These are phyloP conservation scores for Paraphoma sp. DNA, from an alignment of 2,329 filamentous ascomycete genomes.

Conservation along the genomic window DNA sequence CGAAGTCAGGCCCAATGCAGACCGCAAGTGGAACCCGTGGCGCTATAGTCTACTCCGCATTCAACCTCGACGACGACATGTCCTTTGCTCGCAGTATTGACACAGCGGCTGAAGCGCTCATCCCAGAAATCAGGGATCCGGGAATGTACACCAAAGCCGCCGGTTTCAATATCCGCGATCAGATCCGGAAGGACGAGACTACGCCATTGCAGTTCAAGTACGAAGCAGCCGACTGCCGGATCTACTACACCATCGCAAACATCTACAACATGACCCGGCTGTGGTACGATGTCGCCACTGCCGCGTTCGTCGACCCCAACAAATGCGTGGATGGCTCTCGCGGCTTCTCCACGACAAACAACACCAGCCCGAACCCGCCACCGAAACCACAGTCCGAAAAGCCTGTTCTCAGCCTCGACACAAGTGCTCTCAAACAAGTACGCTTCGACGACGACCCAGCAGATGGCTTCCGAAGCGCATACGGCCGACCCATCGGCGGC, in stretches of 20 bases:
- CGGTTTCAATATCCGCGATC: slow-evolving; percentile 48
- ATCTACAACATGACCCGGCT: slow-evolving; percentile 46
- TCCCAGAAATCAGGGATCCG: slow-evolving; percentile 8
- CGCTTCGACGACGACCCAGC: slow-evolving; percentile 9
- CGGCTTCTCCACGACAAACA: slow-evolving; percentile 21
- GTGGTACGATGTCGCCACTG: slow-evolving; percentile 44
- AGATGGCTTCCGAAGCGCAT: slow-evolving; percentile 4
- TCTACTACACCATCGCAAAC: slow-evolving; percentile 47
- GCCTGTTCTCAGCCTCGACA: slow-evolving; percentile 1
- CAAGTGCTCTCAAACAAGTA: slow-evolving; percentile 7
- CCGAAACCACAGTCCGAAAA: slow-evolving; percentile 1
- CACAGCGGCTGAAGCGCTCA: slow-evolving; percentile 4
- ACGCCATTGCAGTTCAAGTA: slow-evolving; percentile 49
- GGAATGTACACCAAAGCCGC: slow-evolving; percentile 34
- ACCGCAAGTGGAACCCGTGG: slow-evolving; percentile 63
- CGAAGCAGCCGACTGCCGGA: slow-evolving; percentile 48
- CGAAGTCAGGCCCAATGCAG: slow-evolving; percentile 49
- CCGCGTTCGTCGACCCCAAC: slow-evolving; percentile 37
- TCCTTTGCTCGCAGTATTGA: slow-evolving; percentile 9
- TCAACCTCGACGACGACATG: slow-evolving; percentile 44
- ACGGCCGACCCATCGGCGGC: not conserved
- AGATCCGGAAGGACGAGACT: slow-evolving; percentile 39
- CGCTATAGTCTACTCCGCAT: slow-evolving; percentile 42
- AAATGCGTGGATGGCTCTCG: slow-evolving; percentile 44
- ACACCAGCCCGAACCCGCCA: slow-evolving; percentile 6